A percentile compares a stretch with the other conserved stretches of the same genome.
phyloP scores from a whole-genome alignment of 768 basidiomycete genomes.

The Boletales sp. region DNA sequence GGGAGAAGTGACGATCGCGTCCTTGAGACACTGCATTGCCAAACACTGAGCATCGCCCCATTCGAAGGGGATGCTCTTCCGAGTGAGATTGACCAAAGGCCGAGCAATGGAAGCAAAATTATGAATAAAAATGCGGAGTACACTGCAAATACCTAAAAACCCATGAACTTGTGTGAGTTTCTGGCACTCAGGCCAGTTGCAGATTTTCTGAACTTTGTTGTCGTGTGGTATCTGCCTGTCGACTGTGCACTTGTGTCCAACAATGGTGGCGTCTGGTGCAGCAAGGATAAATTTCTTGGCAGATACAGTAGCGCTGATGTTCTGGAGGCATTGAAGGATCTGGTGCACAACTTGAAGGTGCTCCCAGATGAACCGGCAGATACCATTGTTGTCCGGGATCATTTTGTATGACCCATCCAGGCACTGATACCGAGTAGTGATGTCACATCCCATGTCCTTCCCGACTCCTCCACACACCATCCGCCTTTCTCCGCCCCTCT shows the following conservation, averaged over 20 bases:
- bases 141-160: slow-evolving; percentile 29
- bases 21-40: too few species aligned
- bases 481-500: too few species aligned
- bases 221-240: slow-evolving; percentile 31
- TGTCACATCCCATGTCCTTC: too few species aligned
- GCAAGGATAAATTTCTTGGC: slow-evolving; percentile 34
- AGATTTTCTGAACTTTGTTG: slow-evolving; percentile 23
- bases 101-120: slow-evolving; percentile 18
- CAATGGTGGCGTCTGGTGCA: slow-evolving; percentile 21
- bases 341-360: slow-evolving; percentile 35
- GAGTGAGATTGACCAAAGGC: slow-evolving; percentile 24
- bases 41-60: background rate
- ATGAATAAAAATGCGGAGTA: slow-evolving; percentile 29
- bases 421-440: slow-evolving; percentile 28
- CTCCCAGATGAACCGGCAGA: slow-evolving; percentile 39
- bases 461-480: too few species aligned
- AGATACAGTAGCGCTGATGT: slow-evolving; percentile 36
- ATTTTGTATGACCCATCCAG: slow-evolving; percentile 31
- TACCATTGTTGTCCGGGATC: slow-evolving; percentile 34
- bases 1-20: slow-evolving; percentile 5
- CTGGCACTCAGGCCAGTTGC: slow-evolving; percentile 26
- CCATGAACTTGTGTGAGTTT: slow-evolving; percentile 19
- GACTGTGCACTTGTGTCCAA: slow-evolving; percentile 38
- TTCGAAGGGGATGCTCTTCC: slow-evolving; percentile 25
- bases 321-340: slow-evolving; percentile 36